Evolutionary conservation across 768 basidiomycete genomes (phyloP).

Genomic region (Mycena capillaripes): DNA sequence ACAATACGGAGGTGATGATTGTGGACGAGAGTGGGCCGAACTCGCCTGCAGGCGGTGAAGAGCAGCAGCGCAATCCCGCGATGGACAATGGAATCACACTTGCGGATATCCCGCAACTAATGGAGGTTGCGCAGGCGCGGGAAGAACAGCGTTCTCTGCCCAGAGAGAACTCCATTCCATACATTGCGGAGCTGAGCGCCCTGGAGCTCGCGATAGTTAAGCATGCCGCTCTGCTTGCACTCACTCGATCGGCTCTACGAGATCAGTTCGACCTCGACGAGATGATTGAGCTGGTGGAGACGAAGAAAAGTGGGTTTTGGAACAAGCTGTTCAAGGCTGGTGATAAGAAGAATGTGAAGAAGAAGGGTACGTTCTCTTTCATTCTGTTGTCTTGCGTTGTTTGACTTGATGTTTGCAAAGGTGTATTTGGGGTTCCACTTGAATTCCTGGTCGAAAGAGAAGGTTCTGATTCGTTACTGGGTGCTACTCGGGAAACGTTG

Average conservation of each 20-base stretch:
- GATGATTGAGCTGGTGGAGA: conserved; percentile 91
- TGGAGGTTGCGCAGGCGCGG: conserved; percentile 92
- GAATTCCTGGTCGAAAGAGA: conserved; percentile 94
- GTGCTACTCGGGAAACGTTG: conserved; percentile 86
- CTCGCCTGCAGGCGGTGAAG: conserved; percentile 71
- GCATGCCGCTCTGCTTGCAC: conserved; percentile 87
- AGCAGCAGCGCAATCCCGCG: conserved; percentile 56
- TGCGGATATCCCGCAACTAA: conserved; percentile 93
- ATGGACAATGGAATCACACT: conserved; percentile 90
- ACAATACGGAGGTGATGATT: conserved; percentile 90
- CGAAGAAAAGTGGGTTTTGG: conserved; percentile 96
- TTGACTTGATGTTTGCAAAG: conserved; percentile 54
- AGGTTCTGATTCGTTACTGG: conserved; percentile 95
- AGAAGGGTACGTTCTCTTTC: conserved; percentile 71
- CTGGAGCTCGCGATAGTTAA: conserved; percentile 93
- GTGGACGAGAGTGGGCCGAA: conserved; percentile 85
- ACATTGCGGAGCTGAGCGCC: conserved; percentile 86
- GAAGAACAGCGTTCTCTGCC: conserved; percentile 90
- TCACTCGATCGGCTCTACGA: conserved; percentile 83
- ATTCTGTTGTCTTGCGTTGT: conserved; percentile 7
- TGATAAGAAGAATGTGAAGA: conserved; percentile 93
- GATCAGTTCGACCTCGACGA: conserved; percentile 94
- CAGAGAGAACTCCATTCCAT: conserved; percentile 81
- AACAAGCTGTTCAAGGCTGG: conserved; percentile 93
- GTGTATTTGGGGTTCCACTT: conserved; percentile 93